phyloP scores from a whole-genome alignment of 352 stramenopile species.

The Phytopythium sindhum region DNA sequence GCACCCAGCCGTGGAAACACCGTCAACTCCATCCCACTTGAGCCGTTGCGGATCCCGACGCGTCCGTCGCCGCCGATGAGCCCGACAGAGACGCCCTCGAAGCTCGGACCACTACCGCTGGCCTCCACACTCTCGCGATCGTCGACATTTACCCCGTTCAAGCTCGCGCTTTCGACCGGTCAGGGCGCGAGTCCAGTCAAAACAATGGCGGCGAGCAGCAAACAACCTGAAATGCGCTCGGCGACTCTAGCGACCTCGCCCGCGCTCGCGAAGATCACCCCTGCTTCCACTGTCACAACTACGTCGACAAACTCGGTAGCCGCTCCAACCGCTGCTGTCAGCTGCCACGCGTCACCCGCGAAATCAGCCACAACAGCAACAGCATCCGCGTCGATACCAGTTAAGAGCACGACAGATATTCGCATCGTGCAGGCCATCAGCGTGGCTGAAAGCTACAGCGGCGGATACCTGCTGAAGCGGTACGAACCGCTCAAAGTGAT shows the following conservation, averaged over 20 bases:
- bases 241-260: neutral
- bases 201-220: neutral
- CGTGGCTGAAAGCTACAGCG: constrained; percentile 79
- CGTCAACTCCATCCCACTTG: neutral
- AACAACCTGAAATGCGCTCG: neutral
- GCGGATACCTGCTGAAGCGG: constrained; percentile 66
- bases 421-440: constrained; percentile 65
- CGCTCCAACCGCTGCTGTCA: constrained; percentile 14
- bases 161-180: neutral
- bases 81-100: neutral
- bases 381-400: constrained; percentile 1
- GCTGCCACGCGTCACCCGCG: neutral
- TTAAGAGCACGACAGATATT: constrained; percentile 30
- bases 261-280: neutral
- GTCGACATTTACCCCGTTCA: neutral
- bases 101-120: neutral
- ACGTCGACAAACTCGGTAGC: constrained; percentile 9
- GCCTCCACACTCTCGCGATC: neutral
- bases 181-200: neutral
- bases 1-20: neutral
- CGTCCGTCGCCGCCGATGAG: neutral
- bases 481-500: constrained; percentile 82
- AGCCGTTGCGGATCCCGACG: neutral
- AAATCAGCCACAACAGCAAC: constrained; percentile 1
- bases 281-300: neutral